Conservation (phyloP, 2,329 filamentous ascomycete species). For the Aspergillus texensis region DNA sequence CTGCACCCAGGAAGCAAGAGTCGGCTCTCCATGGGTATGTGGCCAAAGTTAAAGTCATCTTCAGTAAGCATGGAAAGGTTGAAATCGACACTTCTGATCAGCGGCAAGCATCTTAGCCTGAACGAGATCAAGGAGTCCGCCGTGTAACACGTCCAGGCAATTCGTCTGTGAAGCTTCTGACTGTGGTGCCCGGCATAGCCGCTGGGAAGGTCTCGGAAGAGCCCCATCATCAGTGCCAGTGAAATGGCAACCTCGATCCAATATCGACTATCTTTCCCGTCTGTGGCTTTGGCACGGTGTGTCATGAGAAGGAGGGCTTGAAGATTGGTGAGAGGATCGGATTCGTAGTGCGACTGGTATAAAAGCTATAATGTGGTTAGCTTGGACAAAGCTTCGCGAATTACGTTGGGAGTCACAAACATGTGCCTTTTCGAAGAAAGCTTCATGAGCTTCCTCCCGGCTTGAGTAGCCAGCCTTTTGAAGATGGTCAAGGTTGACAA, state of each 20-base stretch:
- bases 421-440: not conserved
- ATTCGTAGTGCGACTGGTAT: conserved; percentile 1
- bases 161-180: conserved; percentile 1
- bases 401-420: not conserved
- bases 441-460: not conserved
- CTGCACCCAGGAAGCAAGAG: not conserved
- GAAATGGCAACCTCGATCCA: not conserved
- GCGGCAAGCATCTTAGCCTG: not conserved
- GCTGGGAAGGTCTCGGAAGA: not conserved
- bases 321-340: not conserved
- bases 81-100: not conserved
- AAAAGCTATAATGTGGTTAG: conserved; percentile 1
- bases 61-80: not conserved
- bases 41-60: not conserved
- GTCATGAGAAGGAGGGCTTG: conserved; percentile 1
- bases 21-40: not conserved
- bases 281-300: not conserved
- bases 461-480: not conserved
- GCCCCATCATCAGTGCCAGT: not conserved
- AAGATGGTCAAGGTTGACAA: not conserved
- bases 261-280: not conserved
- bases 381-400: not conserved
- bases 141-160: conserved; percentile 1
- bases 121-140: not conserved
- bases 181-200: not conserved